Conservation (phyloP, 441 rosid genomes). For the Bocquillonia castaneifolia region DNA sequence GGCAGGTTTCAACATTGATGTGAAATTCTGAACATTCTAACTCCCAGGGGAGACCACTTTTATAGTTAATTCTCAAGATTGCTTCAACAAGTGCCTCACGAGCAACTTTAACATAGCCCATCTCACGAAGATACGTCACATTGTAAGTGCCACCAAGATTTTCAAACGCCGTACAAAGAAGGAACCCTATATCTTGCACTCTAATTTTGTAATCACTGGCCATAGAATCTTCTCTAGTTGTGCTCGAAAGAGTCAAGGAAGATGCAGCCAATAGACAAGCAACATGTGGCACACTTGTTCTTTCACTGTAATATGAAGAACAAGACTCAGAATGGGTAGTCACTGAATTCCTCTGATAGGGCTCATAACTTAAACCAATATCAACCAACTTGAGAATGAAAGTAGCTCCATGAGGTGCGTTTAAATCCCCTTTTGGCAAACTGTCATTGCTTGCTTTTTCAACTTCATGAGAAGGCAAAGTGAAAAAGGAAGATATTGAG, state of each 20-base stretch:
- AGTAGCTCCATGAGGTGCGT: conserved; percentile 43
- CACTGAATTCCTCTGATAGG: conserved; percentile 42
- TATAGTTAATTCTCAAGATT: conserved; percentile 52
- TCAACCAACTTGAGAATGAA: conserved; percentile 79
- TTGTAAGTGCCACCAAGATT: conserved; percentile 53
- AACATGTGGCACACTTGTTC: conserved; percentile 32
- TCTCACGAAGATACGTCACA: conserved; percentile 53
- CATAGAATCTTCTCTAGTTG: conserved; percentile 34
- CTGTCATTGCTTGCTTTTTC: conserved; percentile 31
- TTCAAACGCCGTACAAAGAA: conserved; percentile 51
- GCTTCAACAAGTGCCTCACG: conserved; percentile 65
- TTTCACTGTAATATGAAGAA: conserved; percentile 30
- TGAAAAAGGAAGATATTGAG: conserved; percentile 66
- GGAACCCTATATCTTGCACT: conserved; percentile 86
- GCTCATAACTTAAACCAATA: conserved; percentile 89
- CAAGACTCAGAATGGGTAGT: conserved; percentile 34
- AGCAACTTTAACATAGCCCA: conserved; percentile 87
- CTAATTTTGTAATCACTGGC: conserved; percentile 55
- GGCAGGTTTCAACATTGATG: conserved; percentile 71
- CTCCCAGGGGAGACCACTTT: conserved; percentile 66
- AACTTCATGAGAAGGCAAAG: conserved; percentile 39
- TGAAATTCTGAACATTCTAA: conserved; percentile 73
- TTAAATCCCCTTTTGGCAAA: conserved; percentile 34
- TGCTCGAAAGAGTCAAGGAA: conserved; percentile 57
- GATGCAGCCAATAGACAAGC: conserved; percentile 90